These are phyloP conservation scores for Backusella australiensis DNA, from an alignment of 192 early-diverging fungal genomes.

Conservation along the genomic window DNA sequence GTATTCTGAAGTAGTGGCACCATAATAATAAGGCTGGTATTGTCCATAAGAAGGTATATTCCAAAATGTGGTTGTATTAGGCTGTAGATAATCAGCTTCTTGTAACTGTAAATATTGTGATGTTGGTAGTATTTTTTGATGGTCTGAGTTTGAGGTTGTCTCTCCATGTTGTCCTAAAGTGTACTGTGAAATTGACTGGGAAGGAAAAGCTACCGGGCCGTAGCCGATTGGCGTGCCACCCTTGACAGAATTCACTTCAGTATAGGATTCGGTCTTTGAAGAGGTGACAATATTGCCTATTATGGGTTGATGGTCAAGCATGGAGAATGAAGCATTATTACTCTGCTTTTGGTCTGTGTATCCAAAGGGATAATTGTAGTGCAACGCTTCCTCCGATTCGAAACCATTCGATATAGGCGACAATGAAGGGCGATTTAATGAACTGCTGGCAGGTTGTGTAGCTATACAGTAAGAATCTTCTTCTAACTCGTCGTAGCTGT, in stretches of 20 bases:
- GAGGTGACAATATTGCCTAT: not conserved
- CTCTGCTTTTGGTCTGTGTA: slow-evolving; percentile 1
- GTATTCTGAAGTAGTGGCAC: not conserved
- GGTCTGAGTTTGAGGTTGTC: not conserved
- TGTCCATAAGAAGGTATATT: not conserved
- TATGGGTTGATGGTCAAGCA: slow-evolving; percentile 1
- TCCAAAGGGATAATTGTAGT: slow-evolving; percentile 3
- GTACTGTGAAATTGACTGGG: not conserved
- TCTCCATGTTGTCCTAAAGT: not conserved
- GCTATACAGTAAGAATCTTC: not conserved
- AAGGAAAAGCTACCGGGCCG: not conserved
- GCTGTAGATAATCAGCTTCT: not conserved
- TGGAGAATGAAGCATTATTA: not conserved
- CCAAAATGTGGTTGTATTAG: not conserved
- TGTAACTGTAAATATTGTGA: not conserved
- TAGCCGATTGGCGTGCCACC: slow-evolving; percentile 7
- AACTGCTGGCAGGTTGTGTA: not conserved
- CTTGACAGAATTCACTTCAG: not conserved
- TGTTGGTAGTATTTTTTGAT: not conserved
- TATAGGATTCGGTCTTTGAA: not conserved
- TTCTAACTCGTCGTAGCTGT: not conserved
- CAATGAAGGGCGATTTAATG: not conserved
- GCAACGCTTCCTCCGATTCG: slow-evolving; percentile 5
- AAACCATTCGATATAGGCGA: not conserved
- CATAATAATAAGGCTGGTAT: not conserved